These are phyloP conservation scores for Tricholoma flavovirens DNA, from an alignment of 768 basidiomycete species.

Conservation along the genomic window DNA sequence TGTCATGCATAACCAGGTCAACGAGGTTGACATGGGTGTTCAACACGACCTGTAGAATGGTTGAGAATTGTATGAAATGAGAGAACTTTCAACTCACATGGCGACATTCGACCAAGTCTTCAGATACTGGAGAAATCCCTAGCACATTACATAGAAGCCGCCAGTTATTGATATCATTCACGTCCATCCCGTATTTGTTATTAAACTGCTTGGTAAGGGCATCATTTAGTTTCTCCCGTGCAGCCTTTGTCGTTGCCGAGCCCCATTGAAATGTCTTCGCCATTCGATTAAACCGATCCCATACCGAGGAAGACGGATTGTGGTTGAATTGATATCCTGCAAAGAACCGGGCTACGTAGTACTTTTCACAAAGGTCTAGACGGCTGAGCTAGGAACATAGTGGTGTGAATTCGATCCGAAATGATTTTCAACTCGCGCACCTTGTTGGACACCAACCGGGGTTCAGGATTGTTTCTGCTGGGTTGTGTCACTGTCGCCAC, in stretches of 20 bases:
- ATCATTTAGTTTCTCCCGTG: not conserved
- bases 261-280: not conserved
- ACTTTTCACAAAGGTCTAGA: not conserved
- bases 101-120: conserved; percentile 4
- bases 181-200: conserved; percentile 7
- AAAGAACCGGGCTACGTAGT: not conserved
- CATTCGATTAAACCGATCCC: not conserved
- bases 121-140: conserved; percentile 2
- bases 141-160: conserved; percentile 1
- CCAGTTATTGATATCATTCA: conserved; percentile 5
- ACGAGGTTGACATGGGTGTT: conserved; percentile 15
- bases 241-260: too few species aligned
- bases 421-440: not conserved
- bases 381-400: not conserved
- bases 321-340: not conserved
- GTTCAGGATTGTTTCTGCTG: not conserved
- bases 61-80: not conserved
- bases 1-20: not conserved
- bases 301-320: not conserved
- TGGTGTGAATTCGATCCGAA: not conserved
- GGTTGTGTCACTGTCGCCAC: not conserved
- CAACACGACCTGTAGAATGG: not conserved
- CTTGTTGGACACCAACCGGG: not conserved
- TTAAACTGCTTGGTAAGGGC: conserved; percentile 8
- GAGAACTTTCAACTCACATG: not conserved